These are phyloP conservation scores for Salix purpurea DNA, from an alignment of 345 rosid genomes.

Conservation along the genomic window DNA sequence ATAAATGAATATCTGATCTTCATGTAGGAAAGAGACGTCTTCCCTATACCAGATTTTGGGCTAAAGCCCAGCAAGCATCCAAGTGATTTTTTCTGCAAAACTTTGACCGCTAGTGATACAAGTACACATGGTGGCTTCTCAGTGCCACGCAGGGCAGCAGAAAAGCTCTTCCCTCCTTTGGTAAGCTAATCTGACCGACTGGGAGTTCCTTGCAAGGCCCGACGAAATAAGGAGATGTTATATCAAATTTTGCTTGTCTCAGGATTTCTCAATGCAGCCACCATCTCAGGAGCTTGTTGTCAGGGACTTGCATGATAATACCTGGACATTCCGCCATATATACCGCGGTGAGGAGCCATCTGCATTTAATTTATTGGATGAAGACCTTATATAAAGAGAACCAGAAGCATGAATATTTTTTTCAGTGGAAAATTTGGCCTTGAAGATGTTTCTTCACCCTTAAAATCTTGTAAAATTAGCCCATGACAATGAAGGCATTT, in stretches of 20 bases:
- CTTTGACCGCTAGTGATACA: slow-evolving; percentile 91
- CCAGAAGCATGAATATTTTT: neutral
- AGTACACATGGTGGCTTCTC: slow-evolving; percentile 99
- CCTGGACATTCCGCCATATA: slow-evolving; percentile 97
- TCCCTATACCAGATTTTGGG: slow-evolving; percentile 85
- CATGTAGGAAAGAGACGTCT: slow-evolving; percentile 79
- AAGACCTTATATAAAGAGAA: neutral
- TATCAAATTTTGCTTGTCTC: neutral
- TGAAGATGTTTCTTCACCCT: neutral
- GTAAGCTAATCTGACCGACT: slow-evolving; percentile 38
- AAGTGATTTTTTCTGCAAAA: slow-evolving; percentile 90
- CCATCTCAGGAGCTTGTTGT: slow-evolving; percentile 97
- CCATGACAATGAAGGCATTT: neutral
- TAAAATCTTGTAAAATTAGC: neutral
- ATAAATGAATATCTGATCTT: neutral
- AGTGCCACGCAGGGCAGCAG: slow-evolving; percentile 97
- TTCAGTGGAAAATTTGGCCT: neutral
- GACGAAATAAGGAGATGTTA: neutral
- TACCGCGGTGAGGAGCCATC: slow-evolving; percentile 60
- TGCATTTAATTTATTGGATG: neutral
- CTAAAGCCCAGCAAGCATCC: slow-evolving; percentile 84
- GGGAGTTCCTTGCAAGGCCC: neutral
- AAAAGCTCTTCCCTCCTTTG: slow-evolving; percentile 92
- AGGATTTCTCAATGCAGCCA: slow-evolving; percentile 94
- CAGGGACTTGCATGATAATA: slow-evolving; percentile 84